Evolutionary conservation across 2,329 filamentous ascomycete genomes (phyloP), one percentile per base, ranked within the genome.

Genomic region (Ascochyta lentis): DNA sequence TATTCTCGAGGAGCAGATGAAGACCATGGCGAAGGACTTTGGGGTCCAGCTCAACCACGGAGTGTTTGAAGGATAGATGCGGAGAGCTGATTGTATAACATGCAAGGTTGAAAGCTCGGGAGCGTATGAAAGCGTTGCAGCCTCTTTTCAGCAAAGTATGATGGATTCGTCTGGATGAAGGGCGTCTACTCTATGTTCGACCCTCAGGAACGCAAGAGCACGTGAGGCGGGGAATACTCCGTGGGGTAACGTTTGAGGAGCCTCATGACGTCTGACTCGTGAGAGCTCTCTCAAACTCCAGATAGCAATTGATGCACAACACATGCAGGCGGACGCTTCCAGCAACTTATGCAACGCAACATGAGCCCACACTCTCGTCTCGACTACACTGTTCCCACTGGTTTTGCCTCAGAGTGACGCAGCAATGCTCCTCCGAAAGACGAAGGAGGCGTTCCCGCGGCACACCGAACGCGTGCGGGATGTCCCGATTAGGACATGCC

Each of bases 31-130:
- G 1, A 91, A 90, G 72, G 93, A 96, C 65, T 92, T 95, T 78
- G 95, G 95, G 0, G 86, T 98, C 3, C 93, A 98, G 76, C 77
- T 98, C 63, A 90, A 96, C 72, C 91, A 96, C 73, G 86, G 88
- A 37, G 84, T 96, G 2, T 97, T 97, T 77, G 91, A 96, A 53
- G 93, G 94, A 4, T 96, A 58, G 42, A 38, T 9, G n/a, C 12
- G 6, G n/a, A 13, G 22, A 16, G 22, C 2, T 3, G 3, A 5
- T 41, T 41, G 22, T 27, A 41, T 13, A 10, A 41, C n/a, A 16
- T 26, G 4, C 10, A 27, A 26, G 23, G 13, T 19, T 4, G 9
- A 4, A 43, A 19, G n/a, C 19, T 23, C 22, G n/a, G 26, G 31
- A 10, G 12, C 26, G 29, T 13, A 26, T 22, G 35, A 26, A 46